Evolutionary conservation across 2,329 filamentous ascomycete species (phyloP).

Genomic region (Xylariales sp.): DNA sequence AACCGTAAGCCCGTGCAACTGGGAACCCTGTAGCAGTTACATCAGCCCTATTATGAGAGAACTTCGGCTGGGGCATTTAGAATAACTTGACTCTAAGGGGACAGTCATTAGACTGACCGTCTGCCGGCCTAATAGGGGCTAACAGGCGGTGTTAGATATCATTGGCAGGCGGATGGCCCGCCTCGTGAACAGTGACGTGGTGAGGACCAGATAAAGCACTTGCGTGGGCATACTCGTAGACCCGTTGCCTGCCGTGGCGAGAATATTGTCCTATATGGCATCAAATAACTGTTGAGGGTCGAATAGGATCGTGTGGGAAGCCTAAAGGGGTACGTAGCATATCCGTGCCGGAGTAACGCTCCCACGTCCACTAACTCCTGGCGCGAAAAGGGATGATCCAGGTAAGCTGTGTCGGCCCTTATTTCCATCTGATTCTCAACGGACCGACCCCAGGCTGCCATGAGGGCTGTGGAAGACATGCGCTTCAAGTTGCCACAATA

Average conservation of each 20-base stretch:
- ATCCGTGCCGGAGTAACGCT: not conserved
- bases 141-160: not conserved
- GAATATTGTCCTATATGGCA: slow-evolving; percentile 3
- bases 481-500: slow-evolving; percentile 1
- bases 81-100: not conserved
- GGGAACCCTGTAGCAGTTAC: not conserved
- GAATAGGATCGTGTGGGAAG: slow-evolving; percentile 23
- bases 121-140: slow-evolving; percentile 17
- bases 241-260: slow-evolving; percentile 23
- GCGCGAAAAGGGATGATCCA: not conserved
- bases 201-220: not conserved
- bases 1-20: not conserved
- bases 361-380: not conserved
- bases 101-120: not conserved
- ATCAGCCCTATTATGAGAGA: slow-evolving; percentile 21
- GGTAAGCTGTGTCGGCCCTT: slow-evolving; percentile 1
- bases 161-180: slow-evolving; percentile 37
- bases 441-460: not conserved
- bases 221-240: not conserved
- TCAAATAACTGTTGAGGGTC: slow-evolving; percentile 6
- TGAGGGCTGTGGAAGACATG: slow-evolving; percentile 1
- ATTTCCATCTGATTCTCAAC: slow-evolving; percentile 12
- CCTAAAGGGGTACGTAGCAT: not conserved
- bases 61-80: not conserved
- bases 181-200: slow-evolving; percentile 3